These are phyloP conservation scores for Pulveroboletus sp. DNA, from an alignment of 768 basidiomycete genomes.

Conservation along the genomic window DNA sequence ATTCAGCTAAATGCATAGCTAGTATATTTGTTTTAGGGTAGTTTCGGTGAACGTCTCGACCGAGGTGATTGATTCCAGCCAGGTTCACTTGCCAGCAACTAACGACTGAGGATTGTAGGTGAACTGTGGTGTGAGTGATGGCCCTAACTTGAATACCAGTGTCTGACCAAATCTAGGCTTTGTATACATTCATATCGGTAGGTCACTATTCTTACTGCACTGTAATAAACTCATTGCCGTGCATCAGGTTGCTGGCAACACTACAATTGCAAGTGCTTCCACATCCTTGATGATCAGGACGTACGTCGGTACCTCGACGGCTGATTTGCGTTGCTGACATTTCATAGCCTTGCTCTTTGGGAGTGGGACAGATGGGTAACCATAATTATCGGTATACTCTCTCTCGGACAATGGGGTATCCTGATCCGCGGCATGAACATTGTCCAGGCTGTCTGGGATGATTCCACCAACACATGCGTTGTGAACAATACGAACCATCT, in stretches of 20 bases:
- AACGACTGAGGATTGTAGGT: conserved; percentile 35
- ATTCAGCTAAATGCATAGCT: neutral
- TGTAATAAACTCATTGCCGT: neutral
- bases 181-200: conserved; percentile 71
- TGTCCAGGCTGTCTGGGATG: conserved; percentile 55
- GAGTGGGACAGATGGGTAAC: conserved; percentile 53
- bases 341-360: conserved; percentile 65
- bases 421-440: conserved; percentile 69
- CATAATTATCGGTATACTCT: conserved; percentile 49
- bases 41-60: conserved; percentile 52
- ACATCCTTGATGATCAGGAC: conserved; percentile 72
- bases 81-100: neutral
- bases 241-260: conserved; percentile 25
- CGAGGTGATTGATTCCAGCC: conserved; percentile 9
- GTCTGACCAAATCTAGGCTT: conserved; percentile 38
- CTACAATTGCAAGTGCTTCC: conserved; percentile 25
- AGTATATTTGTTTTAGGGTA: conserved; percentile 39
- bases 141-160: neutral
- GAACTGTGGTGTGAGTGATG: conserved; percentile 51
- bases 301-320: conserved; percentile 30
- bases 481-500: conserved; percentile 53
- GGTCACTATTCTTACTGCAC: conserved; percentile 10
- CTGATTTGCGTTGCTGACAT: conserved; percentile 20
- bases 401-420: conserved; percentile 62
- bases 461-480: conserved; percentile 39